phyloP scores from a whole-genome alignment of 2,329 filamentous ascomycete genomes.

The Purpureocillium takamizusanense region DNA sequence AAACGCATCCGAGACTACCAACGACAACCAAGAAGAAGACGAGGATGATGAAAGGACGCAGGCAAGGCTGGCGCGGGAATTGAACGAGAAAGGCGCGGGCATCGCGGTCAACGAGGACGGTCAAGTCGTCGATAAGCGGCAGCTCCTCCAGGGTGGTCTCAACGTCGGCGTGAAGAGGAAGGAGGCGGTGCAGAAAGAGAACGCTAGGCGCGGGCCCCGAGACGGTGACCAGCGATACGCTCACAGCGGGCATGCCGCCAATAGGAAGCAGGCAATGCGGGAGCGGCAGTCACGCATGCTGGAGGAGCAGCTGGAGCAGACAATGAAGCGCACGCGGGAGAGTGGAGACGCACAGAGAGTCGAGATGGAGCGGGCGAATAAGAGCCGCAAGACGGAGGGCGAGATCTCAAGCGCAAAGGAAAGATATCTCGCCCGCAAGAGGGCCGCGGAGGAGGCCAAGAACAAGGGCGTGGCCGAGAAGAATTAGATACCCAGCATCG shows the following conservation, averaged over 20 bases:
- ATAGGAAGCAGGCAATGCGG: conserved; percentile 57
- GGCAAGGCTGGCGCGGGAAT: conserved; percentile 56
- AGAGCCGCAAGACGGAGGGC: conserved; percentile 68
- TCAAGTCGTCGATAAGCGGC: conserved; percentile 75
- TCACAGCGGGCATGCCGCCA: conserved; percentile 27
- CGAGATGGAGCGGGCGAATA: conserved; percentile 55
- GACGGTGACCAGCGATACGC: conserved; percentile 25
- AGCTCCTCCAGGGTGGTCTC: conserved; percentile 65
- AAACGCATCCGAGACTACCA: conserved; percentile 4
- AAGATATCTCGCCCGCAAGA: conserved; percentile 69
- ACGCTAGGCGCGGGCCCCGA: conserved; percentile 7
- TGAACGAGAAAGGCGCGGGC: conserved; percentile 51
- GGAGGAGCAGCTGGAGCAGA: conserved; percentile 65
- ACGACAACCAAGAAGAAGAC: conserved; percentile 20
- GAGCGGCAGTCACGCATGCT: conserved; percentile 74
- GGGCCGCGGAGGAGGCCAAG: conserved; percentile 62
- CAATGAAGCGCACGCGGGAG: conserved; percentile 62
- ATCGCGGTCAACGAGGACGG: conserved; percentile 75
- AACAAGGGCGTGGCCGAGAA: conserved; percentile 31
- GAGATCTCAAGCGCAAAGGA: conserved; percentile 74
- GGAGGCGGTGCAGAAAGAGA: conserved; percentile 21
- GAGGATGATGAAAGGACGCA: conserved; percentile 48
- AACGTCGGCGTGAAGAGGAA: conserved; percentile 62
- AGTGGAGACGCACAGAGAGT: conserved; percentile 57
- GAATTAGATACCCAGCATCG: conserved; percentile 19